These are phyloP conservation scores for Heliamphora exappendiculata DNA, from an alignment of 148 eudicot species.

Conservation along the genomic window DNA sequence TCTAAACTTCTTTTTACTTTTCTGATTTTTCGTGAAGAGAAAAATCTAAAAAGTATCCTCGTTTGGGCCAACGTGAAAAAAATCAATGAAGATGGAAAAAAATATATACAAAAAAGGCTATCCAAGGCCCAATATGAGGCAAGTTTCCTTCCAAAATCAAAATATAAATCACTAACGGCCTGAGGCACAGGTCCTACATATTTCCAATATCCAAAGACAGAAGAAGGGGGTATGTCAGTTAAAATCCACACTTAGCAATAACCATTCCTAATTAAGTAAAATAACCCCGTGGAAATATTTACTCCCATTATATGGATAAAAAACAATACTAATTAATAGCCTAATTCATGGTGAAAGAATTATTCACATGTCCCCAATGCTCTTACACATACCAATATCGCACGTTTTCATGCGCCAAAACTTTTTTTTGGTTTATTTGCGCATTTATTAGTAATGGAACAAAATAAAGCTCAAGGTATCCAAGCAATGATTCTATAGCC, in stretches of 20 bases:
- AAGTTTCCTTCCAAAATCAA: neutral
- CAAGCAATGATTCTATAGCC: no score
- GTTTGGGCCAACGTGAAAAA: no score
- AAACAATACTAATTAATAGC: neutral
- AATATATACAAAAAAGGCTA: no score
- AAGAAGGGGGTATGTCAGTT: neutral
- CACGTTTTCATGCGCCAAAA: no score
- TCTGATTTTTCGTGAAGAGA: no score
- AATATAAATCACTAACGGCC: neutral
- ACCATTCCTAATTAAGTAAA: neutral
- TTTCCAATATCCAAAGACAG: neutral
- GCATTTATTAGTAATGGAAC: neutral
- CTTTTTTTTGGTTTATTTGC: neutral
- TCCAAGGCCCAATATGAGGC: no score
- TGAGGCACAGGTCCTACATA: neutral
- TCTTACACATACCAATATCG: neutral
- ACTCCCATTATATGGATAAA: neutral
- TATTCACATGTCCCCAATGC: neutral
- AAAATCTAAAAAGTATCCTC: no score
- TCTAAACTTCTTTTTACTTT: no score
- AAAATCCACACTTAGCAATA: neutral
- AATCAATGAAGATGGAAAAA: no score
- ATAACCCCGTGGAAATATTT: neutral
- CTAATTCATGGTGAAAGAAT: neutral
- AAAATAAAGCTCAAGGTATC: neutral